phyloP scores from a whole-genome alignment of 805 yeast genomes.

The Wickerhamomyces alni region DNA sequence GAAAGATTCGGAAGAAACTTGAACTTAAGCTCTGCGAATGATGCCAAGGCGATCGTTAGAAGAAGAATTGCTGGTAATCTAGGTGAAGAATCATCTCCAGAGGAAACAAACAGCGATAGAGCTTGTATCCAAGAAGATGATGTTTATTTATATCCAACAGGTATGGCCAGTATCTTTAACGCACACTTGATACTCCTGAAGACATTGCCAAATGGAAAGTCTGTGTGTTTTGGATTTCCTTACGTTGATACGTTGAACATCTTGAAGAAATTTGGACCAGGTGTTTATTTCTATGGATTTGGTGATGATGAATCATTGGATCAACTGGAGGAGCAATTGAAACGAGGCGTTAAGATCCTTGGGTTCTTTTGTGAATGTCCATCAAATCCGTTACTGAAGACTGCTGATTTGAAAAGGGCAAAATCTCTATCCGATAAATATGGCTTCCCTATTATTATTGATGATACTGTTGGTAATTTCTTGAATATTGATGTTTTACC shows the following conservation, averaged over 20 bases:
- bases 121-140: conserved; percentile 42
- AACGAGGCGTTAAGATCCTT: conserved; percentile 58
- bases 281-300: conserved; percentile 77
- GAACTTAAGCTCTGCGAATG: conserved; percentile 66
- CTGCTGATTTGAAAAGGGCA: conserved; percentile 70
- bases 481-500: conserved; percentile 76
- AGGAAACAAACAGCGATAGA: conserved; percentile 16
- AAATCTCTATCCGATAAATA: conserved; percentile 60
- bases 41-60: conserved; percentile 70
- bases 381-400: conserved; percentile 83
- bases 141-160: conserved; percentile 81
- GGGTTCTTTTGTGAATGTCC: conserved; percentile 92
- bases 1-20: conserved; percentile 88
- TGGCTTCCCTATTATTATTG: conserved; percentile 77
- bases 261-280: conserved; percentile 85
- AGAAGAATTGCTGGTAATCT: conserved; percentile 69
- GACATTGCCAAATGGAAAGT: conserved; percentile 35
- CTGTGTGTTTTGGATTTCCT: conserved; percentile 95
- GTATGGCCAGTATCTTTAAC: conserved; percentile 87
- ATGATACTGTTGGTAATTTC: conserved; percentile 92
- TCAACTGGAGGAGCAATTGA: conserved; percentile 57
- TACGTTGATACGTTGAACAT: conserved; percentile 89
- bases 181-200: conserved; percentile 59
- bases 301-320: conserved; percentile 71
- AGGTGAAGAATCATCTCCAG: conserved; percentile 27